Percentiles rank a stretch among this genome's conserved stretches.
These are phyloP conservation scores for Trametes coccinea DNA, from an alignment of 768 basidiomycete species.

Conservation along the genomic window DNA sequence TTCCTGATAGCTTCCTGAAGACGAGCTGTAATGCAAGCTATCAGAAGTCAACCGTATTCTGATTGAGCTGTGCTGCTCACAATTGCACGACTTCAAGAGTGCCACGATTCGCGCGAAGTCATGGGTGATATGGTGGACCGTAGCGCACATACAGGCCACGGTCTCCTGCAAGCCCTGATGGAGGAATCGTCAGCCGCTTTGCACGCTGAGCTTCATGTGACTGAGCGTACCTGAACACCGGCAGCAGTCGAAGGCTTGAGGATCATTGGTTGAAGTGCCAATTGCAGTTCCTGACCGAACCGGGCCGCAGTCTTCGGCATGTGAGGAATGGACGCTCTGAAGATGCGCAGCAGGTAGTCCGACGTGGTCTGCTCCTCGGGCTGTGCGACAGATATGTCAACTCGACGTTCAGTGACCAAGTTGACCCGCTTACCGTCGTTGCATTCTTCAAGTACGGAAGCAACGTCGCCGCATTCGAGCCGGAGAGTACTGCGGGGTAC, in stretches of 20 bases:
- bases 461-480: conserved; percentile 78
- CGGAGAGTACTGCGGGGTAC: conserved; percentile 82
- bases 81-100: conserved; percentile 83
- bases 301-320: conserved; percentile 89
- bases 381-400: conserved; percentile 40
- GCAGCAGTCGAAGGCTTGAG: conserved; percentile 74
- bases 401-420: not conserved
- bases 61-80: conserved; percentile 39
- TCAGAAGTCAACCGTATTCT: not conserved
- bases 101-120: conserved; percentile 79
- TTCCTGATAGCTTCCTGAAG: conserved; percentile 58
- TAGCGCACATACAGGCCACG: conserved; percentile 88
- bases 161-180: conserved; percentile 82
- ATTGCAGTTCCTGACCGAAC: conserved; percentile 85
- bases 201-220: not conserved
- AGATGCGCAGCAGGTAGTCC: conserved; percentile 88
- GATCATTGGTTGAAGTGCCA: conserved; percentile 86
- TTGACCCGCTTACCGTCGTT: conserved; percentile 55
- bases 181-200: not conserved
- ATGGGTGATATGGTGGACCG: conserved; percentile 82
- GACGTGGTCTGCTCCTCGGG: conserved; percentile 79
- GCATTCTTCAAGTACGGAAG: conserved; percentile 90
- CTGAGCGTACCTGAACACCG: conserved; percentile 56
- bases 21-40: conserved; percentile 45
- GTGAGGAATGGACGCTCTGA: conserved; percentile 78